phyloP scores from a whole-genome alignment of 1,284 basidiomycete species.

The Porphyrellus sp. region DNA sequence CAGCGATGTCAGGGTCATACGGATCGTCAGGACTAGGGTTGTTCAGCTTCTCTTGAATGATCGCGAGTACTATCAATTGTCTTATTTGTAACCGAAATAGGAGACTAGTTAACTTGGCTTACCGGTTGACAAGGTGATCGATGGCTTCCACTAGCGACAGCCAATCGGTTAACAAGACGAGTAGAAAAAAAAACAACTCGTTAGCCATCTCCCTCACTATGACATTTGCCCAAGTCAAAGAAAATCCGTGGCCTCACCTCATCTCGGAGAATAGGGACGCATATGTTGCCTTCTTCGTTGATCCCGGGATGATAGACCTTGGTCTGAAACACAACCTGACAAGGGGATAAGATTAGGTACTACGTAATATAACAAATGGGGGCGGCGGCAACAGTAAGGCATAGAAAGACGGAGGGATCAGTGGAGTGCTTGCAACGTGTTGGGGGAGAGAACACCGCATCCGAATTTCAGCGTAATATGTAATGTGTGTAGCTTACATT shows the following conservation, averaged over 20 bases:
- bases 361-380: constrained; percentile 25
- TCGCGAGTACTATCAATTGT: constrained; percentile 58
- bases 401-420: constrained; percentile 8
- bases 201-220: constrained; percentile 1
- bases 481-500: constrained; percentile 46
- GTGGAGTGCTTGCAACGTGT: constrained; percentile 25
- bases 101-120: constrained; percentile 20
- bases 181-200: background rate
- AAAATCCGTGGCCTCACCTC: constrained; percentile 54
- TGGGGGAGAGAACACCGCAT: constrained; percentile 17
- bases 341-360: constrained; percentile 15
- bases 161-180: constrained; percentile 2
- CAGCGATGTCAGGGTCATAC: constrained; percentile 81
- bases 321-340: constrained; percentile 79
- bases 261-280: constrained; percentile 76
- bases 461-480: constrained; percentile 1
- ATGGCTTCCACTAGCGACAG: constrained; percentile 79
- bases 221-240: constrained; percentile 1
- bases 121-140: constrained; percentile 75
- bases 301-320: constrained; percentile 93
- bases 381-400: background rate
- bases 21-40: constrained; percentile 89
- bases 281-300: constrained; percentile 85
- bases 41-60: constrained; percentile 83
- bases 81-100: constrained; percentile 7